Percentiles rank a stretch among this genome's conserved stretches.
phyloP scores from a whole-genome alignment of 1,139 yeast genomes.

The Suhomyces anneliseae region DNA sequence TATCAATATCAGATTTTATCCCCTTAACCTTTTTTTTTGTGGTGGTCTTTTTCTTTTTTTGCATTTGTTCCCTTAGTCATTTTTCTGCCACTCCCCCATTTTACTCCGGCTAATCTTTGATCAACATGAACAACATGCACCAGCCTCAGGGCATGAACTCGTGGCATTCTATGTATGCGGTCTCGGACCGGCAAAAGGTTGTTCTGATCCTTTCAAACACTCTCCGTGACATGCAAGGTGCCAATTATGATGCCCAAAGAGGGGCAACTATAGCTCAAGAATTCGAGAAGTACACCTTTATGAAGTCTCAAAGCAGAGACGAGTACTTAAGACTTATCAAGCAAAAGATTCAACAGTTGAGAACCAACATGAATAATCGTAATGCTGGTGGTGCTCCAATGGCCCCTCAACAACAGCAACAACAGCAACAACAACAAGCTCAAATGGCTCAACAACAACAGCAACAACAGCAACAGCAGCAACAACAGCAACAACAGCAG shows the following conservation, averaged over 20 bases:
- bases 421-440: slow-evolving; percentile 4
- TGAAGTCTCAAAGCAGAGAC: slow-evolving; percentile 39
- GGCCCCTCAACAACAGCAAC: slow-evolving; percentile 13
- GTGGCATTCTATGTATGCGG: slow-evolving; percentile 44
- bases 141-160: slow-evolving; percentile 28
- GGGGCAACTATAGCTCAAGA: slow-evolving; percentile 47
- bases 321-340: slow-evolving; percentile 42
- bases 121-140: slow-evolving; percentile 16
- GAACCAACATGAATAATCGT: slow-evolving; percentile 25
- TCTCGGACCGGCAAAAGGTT: slow-evolving; percentile 44
- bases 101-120: neutral
- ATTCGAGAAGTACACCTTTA: slow-evolving; percentile 45
- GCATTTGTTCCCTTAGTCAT: neutral
- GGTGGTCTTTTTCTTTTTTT: no score
- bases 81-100: neutral
- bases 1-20: no score
- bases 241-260: slow-evolving; percentile 38
- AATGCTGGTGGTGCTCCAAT: slow-evolving; percentile 17
- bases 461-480: slow-evolving; percentile 17
- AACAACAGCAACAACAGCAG: slow-evolving; percentile 14
- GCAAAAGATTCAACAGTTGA: slow-evolving; percentile 42
- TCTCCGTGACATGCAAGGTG: slow-evolving; percentile 40
- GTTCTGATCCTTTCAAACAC: slow-evolving; percentile 42
- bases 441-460: slow-evolving; percentile 10
- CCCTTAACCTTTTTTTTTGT: no score